Evolutionary conservation across 352 stramenopile genomes (phyloP).

Genomic region (Phytophthora pistaciae): DNA sequence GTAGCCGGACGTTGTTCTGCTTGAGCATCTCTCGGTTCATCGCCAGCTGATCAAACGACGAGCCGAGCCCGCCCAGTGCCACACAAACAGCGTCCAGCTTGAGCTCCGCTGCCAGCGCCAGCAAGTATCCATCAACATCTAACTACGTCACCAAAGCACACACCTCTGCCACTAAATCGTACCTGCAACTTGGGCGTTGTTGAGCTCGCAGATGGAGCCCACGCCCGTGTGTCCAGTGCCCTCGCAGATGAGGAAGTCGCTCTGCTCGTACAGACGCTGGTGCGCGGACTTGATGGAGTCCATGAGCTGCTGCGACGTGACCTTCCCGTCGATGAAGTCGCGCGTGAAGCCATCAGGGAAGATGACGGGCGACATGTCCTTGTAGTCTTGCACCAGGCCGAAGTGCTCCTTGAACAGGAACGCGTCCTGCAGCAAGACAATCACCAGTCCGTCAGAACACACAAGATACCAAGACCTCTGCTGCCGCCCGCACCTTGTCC

Average conservation of each 20-base stretch:
- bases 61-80: conserved; percentile 80
- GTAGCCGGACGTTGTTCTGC: conserved; percentile 79
- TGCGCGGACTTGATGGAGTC: conserved; percentile 86
- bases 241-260: conserved; percentile 96
- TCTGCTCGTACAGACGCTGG: conserved; percentile 79
- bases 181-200: conserved; percentile 92
- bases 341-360: conserved; percentile 97
- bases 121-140: not conserved
- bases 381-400: conserved; percentile 95
- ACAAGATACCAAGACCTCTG: not conserved
- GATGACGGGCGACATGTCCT: conserved; percentile 98
- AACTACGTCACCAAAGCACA: not conserved
- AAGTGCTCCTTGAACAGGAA: conserved; percentile 98
- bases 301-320: conserved; percentile 85
- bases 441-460: not conserved
- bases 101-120: conserved; percentile 63
- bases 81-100: conserved; percentile 86
- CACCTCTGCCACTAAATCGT: not conserved
- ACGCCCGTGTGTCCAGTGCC: conserved; percentile 94
- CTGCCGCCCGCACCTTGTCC: conserved; percentile 64
- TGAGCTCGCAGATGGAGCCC: conserved; percentile 91
- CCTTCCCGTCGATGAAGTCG: conserved; percentile 97
- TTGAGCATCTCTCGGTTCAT: conserved; percentile 89
- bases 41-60: conserved; percentile 86
- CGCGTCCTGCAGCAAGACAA: conserved; percentile 72